A percentile compares a stretch with the other conserved stretches of the same genome.
These are phyloP conservation scores for Pichia sp. DNA, from an alignment of 1,139 yeast species.

Conservation along the genomic window DNA sequence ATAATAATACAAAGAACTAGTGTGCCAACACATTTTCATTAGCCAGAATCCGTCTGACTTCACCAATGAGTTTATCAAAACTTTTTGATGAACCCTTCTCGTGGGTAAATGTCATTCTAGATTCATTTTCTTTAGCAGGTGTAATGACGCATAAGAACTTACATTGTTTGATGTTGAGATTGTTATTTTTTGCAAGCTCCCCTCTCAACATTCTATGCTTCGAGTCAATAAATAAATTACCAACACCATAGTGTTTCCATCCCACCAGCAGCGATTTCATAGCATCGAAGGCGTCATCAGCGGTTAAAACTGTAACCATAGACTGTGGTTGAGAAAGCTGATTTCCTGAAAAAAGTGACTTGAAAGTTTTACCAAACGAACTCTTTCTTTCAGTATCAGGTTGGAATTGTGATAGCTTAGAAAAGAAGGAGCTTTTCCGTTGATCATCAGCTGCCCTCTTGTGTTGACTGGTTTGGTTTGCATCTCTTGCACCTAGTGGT, in stretches of 20 bases:
- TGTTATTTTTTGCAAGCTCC: constrained; percentile 55
- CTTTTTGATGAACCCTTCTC: constrained; percentile 68
- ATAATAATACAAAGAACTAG: constrained; percentile 2
- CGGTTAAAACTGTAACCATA: constrained; percentile 43
- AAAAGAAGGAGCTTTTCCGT: constrained; percentile 41
- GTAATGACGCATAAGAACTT: constrained; percentile 55
- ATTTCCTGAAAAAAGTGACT: constrained; percentile 33
- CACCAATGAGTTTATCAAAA: constrained; percentile 51
- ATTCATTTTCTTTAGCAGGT: constrained; percentile 34
- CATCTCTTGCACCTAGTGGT: constrained; percentile 34
- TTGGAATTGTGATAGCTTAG: constrained; percentile 47
- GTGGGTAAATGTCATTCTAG: constrained; percentile 52
- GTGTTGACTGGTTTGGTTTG: constrained; percentile 14
- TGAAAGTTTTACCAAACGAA: constrained; percentile 28
- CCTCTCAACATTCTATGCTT: constrained; percentile 50
- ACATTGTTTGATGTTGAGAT: constrained; percentile 61
- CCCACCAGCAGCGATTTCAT: constrained; percentile 57
- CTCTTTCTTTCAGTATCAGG: constrained; percentile 28
- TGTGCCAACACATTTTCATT: constrained; percentile 36
- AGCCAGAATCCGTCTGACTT: constrained; percentile 42
- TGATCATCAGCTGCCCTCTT: constrained; percentile 27
- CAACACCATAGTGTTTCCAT: constrained; percentile 70
- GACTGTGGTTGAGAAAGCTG: constrained; percentile 23
- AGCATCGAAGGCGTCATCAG: constrained; percentile 60
- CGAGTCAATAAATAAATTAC: constrained; percentile 47